Conservation (phyloP, 257 asterid genomes). For the Prunella vulgaris region DNA sequence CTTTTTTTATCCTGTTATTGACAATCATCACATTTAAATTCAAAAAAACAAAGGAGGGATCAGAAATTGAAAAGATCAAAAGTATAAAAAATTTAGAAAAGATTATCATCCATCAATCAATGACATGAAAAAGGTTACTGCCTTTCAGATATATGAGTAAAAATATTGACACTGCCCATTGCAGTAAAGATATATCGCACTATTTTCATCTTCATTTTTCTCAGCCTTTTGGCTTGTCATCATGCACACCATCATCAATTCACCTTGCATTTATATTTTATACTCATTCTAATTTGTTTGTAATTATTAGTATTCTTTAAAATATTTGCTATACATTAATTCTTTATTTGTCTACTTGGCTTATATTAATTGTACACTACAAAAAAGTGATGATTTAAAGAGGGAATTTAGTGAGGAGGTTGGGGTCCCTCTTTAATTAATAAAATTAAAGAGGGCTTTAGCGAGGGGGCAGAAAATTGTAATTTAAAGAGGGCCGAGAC, state of each 20-base stretch:
- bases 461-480: too few relatives aligned
- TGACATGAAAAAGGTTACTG: conserved; percentile 40
- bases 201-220: not conserved
- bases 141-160: conserved; percentile 38
- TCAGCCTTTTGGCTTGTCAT: not conserved
- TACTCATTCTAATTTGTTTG: not conserved
- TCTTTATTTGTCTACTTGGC: not conserved
- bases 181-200: conserved; percentile 30
- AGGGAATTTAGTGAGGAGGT: too few relatives aligned
- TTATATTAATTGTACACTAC: not conserved
- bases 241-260: not conserved
- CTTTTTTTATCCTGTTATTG: conserved; percentile 16
- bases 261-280: not conserved
- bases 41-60: conserved; percentile 28
- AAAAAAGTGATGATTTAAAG: too few relatives aligned
- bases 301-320: not conserved
- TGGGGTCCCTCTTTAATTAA: too few relatives aligned
- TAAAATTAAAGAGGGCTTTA: too few relatives aligned
- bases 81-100: not conserved
- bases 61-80: not conserved
- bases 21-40: conserved; percentile 35
- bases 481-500: too few relatives aligned
- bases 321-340: too few relatives aligned
- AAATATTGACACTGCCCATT: conserved; percentile 20
- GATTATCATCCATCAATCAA: conserved; percentile 38